Percentiles rank a stretch among this genome's conserved stretches.
Evolutionary conservation across 805 yeast genomes (phyloP).

Genomic region (Wickerhamomyces subpelliculosus): DNA sequence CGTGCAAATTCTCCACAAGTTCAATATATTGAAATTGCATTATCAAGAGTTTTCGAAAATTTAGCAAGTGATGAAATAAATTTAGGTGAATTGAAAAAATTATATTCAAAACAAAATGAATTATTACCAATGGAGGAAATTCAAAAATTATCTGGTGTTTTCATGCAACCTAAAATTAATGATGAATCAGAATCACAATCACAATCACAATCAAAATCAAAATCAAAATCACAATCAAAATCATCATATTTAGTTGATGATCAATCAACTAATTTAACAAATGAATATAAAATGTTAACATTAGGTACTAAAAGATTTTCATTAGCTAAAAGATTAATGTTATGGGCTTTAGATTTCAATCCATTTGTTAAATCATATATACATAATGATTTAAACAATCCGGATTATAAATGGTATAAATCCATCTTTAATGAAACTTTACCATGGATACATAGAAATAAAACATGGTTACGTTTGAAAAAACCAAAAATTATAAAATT

Average conservation of each 20-base stretch:
- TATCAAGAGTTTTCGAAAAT: conserved; percentile 11
- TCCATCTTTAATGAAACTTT: conserved; percentile 10
- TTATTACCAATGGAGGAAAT: conserved; percentile 17
- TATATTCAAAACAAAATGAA: conserved; percentile 5
- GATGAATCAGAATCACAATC: too few relatives aligned
- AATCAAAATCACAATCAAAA: too few relatives aligned
- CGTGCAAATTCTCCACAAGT: conserved; percentile 16
- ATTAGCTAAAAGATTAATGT: conserved; percentile 17
- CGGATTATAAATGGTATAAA: conserved; percentile 4
- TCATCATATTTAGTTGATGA: neutral
- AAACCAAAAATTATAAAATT: conserved; percentile 8
- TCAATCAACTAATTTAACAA: conserved; percentile 6
- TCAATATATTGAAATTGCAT: conserved; percentile 19
- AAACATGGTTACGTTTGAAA: conserved; percentile 15
- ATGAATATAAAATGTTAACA: conserved; percentile 12
- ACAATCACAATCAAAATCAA: too few relatives aligned
- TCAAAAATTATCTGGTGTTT: conserved; percentile 18
- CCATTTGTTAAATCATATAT: conserved; percentile 12
- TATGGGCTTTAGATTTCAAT: conserved; percentile 20
- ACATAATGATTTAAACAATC: conserved; percentile 6
- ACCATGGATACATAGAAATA: conserved; percentile 20
- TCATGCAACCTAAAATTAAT: conserved; percentile 3
- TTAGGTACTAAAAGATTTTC: conserved; percentile 13
- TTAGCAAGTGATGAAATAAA: conserved; percentile 11
- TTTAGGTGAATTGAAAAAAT: conserved; percentile 6